Evolutionary conservation across 1,284 basidiomycete species (phyloP), one percentile per base, ranked within the genome.

Genomic region (Sutorius eximius): DNA sequence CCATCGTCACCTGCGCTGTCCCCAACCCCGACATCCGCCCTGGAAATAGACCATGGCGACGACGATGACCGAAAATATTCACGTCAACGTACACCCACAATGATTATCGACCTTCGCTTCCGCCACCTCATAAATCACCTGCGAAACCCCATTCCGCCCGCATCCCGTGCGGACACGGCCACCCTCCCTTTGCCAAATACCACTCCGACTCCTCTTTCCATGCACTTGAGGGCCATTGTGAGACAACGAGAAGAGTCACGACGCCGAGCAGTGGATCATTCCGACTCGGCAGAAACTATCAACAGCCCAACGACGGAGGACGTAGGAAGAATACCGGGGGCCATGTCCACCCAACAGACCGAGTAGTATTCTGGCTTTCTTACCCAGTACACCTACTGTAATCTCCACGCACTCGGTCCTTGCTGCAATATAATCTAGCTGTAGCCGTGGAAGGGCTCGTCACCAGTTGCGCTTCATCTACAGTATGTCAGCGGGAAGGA

Each of bases 401-500:
- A 58, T 58, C 37, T 52, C 52, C 52, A 52, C 40, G 27, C 20
- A 50, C 49, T 51, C 29, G 60, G 40, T 56, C 40, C 51, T 42
- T 40, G 29, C 50, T 52, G 36, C 55, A 32, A 51, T 40, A 50
- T 51, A 42, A 46, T 45, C 47, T 45, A 13, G 49, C 42, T 36
- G 24, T 41, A n/a, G 33, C 20, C 42, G 15, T 36, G 33, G 41
- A 29, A 18, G 16, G 40, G 20, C 22, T 51, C 55, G 52, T 74
- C 70, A 88, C 79, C 81, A 82, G 64, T 82, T 85, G 58, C 82
- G 76, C 60, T 82, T 85, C 83, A 89, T 84, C 88, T 89, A 38
- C 18, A 43, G 40, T 22, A 47, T 45, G n/a, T 53, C 15, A 52
- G 45, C 33, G 53, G 40, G 53, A 53, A 47, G 42, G 34, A 20